A percentile compares a stretch with the other conserved stretches of the same genome.
Evolutionary conservation across 495 filamentous ascomycete species (phyloP).

Genomic region (Aspergillus olivimuriae): DNA sequence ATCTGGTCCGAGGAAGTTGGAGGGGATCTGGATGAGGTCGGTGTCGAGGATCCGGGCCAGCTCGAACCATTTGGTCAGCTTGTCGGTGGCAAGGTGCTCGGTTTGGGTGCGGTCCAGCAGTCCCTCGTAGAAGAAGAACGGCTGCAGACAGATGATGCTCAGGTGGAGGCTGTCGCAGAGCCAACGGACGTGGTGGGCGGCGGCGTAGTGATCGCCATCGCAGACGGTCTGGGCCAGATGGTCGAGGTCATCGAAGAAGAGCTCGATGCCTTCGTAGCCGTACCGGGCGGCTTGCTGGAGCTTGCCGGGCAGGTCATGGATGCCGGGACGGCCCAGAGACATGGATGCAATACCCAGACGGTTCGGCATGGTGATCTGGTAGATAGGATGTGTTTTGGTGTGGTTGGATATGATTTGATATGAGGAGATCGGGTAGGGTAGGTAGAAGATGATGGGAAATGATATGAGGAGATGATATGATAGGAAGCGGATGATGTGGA

Average conservation of each 20-base stretch:
- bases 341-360: conserved; percentile 59
- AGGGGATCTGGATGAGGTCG: conserved; percentile 68
- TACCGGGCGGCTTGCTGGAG: conserved; percentile 57
- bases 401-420: not conserved
- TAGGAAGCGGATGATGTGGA: too few relatives aligned
- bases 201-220: conserved; percentile 44
- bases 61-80: conserved; percentile 63
- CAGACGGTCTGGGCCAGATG: conserved; percentile 54
- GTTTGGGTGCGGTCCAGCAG: conserved; percentile 59
- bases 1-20: conserved; percentile 58
- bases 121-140: conserved; percentile 76
- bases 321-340: conserved; percentile 62
- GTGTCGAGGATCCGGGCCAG: conserved; percentile 58
- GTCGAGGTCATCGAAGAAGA: conserved; percentile 75
- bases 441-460: too few relatives aligned
- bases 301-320: conserved; percentile 59
- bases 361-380: conserved; percentile 27
- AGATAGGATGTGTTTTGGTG: not conserved
- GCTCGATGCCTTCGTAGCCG: conserved; percentile 66
- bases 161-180: conserved; percentile 55
- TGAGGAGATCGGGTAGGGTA: too few relatives aligned
- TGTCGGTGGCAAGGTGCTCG: conserved; percentile 44
- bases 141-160: conserved; percentile 65
- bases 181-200: conserved; percentile 47
- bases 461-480: not conserved